Base-by-base conservation (phyloP, 2,329 filamentous ascomycete genomes). In the Ascosphaera aggregata region DNA sequence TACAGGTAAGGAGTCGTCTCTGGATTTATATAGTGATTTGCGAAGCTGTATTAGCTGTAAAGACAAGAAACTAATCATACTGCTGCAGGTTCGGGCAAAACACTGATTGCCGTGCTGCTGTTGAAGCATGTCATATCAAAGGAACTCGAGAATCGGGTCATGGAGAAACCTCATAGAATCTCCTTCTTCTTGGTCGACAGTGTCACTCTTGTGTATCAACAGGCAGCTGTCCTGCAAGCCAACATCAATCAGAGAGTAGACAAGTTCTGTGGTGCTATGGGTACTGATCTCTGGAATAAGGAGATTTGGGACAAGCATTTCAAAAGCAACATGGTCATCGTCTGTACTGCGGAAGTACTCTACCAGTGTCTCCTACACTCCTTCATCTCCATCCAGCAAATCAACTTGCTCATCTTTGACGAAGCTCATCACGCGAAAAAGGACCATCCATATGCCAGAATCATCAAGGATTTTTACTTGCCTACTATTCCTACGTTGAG, bases 391-490 rank as follows among this genome's bases (percentile, higher is more conserved):
- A 93, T 98, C 61, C 62, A 71, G 15, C 71, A 79, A 47, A 82
- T 95, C 54, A 95, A 86, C 49, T 67, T 98, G 1, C 63, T 98
- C 30, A 74, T 95, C 43, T 93, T 98, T 46, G 89, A 98, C 49
- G 89, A 98, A 56, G 89, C 85, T 4, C 89, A 98, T 49, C 89
- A 95, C 51, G 74, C 86, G 0, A 98, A 98, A 58, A 91, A 86
- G 54, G 79, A 84, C 39, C 89, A 98, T 49, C 69, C 81, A 0
- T 98, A 93, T 51, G 81, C 86, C 16, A 69, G 66, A 19, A 89
- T 98, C 42, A 80, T 98, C 57, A 84, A 80, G 48, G 78, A 92
- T 42, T 84, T 80, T 47, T 95, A 94, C 50, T 45, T 71, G 1
- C 56, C 65, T 2, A 60, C 65, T 20, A 47, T 53, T 1, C 57